Conservation (phyloP, 2,329 filamentous ascomycete species). For the Cladosporium oxysporum region DNA sequence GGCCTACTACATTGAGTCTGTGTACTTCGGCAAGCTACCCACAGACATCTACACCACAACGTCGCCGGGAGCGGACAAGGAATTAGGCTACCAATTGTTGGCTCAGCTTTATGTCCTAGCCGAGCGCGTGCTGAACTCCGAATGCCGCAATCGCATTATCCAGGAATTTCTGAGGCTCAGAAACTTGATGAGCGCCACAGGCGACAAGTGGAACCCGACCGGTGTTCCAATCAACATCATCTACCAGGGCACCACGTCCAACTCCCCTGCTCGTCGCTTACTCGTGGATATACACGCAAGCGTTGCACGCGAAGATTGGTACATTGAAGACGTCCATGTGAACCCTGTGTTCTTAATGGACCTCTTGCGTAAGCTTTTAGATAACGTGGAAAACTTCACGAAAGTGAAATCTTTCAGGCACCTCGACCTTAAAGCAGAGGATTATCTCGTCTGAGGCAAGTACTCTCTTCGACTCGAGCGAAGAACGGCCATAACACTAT, state of each 20-base stretch:
- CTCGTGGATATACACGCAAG: neutral
- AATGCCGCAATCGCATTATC: slow-evolving; percentile 26
- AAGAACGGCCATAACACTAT: no score
- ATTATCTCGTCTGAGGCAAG: no score
- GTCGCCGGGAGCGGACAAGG: neutral
- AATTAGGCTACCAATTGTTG: neutral
- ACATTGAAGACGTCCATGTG: no score
- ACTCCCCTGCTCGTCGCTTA: neutral
- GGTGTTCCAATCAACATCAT: neutral
- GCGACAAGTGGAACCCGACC: neutral
- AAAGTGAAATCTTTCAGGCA: no score
- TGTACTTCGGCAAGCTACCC: neutral
- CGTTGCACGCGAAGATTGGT: no score
- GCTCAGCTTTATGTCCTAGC: slow-evolving; percentile 24
- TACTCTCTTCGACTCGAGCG: no score
- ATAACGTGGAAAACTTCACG: no score
- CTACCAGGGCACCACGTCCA: neutral
- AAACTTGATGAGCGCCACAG: no score
- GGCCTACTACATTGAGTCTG: neutral
- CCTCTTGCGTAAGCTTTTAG: no score
- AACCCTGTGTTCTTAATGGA: no score
- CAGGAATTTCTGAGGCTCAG: neutral
- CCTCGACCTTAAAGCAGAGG: no score
- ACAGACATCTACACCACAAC: no score
- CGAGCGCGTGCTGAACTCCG: slow-evolving; percentile 25